Evolutionary conservation across 2,329 filamentous ascomycete genomes (phyloP).

Genomic region (Talaromyces rugulosus): DNA sequence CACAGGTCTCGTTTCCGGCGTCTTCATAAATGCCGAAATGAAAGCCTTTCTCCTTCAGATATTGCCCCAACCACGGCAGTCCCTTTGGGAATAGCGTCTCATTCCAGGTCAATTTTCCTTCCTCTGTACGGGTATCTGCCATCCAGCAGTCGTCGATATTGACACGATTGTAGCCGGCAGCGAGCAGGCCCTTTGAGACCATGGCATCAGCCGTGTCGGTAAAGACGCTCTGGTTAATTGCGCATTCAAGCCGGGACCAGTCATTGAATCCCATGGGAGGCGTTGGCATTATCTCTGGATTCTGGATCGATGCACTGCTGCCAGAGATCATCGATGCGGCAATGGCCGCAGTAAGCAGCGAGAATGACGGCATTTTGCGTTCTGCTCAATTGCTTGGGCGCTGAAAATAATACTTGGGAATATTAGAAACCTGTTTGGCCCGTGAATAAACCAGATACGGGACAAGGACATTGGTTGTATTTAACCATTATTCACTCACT

Average conservation of each 20-base stretch:
- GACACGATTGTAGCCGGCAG: constrained; percentile 35
- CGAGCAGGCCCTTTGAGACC: constrained; percentile 37
- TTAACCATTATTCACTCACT: background rate
- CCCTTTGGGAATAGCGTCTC: constrained; percentile 40
- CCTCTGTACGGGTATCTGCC: constrained; percentile 27
- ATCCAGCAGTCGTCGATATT: constrained; percentile 49
- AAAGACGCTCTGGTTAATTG: constrained; percentile 48
- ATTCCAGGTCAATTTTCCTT: constrained; percentile 42
- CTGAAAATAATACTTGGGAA: background rate
- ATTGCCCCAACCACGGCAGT: constrained; percentile 38
- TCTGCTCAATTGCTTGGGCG: background rate
- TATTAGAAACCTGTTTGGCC: background rate
- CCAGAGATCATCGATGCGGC: constrained; percentile 6
- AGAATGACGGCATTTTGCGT: background rate
- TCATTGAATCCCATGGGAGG: constrained; percentile 53
- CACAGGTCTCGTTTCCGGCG: constrained; percentile 42
- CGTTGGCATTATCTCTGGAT: constrained; percentile 25
- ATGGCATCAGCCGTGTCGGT: constrained; percentile 46
- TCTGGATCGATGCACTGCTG: constrained; percentile 17
- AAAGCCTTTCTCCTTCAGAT: constrained; percentile 37
- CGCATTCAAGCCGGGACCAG: constrained; percentile 48
- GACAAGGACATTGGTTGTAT: background rate
- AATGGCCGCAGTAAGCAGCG: background rate
- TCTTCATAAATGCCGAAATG: constrained; percentile 47
- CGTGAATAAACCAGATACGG: background rate